phyloP scores from a whole-genome alignment of 768 basidiomycete genomes.

The Paxillus ammoniavirescens region DNA sequence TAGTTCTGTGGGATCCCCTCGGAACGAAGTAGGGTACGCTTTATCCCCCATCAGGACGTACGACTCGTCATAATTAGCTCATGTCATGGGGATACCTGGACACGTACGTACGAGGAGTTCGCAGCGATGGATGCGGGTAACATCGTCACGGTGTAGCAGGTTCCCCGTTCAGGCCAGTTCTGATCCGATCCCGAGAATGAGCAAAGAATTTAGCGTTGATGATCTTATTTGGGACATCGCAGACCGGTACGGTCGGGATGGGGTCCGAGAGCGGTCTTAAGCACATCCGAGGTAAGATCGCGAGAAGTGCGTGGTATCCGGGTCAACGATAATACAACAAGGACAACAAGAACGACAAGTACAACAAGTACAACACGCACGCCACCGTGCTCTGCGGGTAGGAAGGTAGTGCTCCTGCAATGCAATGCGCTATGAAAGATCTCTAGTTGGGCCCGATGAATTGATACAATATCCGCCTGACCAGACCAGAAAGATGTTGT shows the following conservation, averaged over 20 bases:
- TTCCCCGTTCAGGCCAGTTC: not conserved
- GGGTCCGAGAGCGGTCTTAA: not conserved
- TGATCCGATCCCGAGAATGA: not conserved
- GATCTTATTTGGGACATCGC: too few species aligned
- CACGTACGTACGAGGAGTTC: not conserved
- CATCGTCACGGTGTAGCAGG: too few species aligned
- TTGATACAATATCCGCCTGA: constrained; percentile 80
- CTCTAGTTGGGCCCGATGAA: constrained; percentile 81
- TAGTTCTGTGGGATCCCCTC: not conserved
- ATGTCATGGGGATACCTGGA: not conserved
- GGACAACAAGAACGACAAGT: not conserved
- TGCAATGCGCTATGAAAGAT: not conserved
- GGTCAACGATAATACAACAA: not conserved
- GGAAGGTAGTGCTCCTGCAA: not conserved
- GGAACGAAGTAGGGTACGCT: not conserved
- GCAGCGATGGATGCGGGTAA: not conserved
- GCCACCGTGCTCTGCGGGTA: too few species aligned
- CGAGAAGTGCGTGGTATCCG: not conserved
- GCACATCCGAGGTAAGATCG: not conserved
- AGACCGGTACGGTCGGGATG: too few species aligned
- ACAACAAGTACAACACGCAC: not conserved
- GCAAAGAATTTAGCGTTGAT: too few species aligned
- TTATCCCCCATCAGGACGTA: not conserved
- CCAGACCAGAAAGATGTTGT: constrained; percentile 77
- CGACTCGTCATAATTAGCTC: not conserved